A percentile compares a stretch with the other conserved stretches of the same genome.
Conservation (phyloP, 2,329 filamentous ascomycete species). For the Cercospora zeae-maydis region DNA sequence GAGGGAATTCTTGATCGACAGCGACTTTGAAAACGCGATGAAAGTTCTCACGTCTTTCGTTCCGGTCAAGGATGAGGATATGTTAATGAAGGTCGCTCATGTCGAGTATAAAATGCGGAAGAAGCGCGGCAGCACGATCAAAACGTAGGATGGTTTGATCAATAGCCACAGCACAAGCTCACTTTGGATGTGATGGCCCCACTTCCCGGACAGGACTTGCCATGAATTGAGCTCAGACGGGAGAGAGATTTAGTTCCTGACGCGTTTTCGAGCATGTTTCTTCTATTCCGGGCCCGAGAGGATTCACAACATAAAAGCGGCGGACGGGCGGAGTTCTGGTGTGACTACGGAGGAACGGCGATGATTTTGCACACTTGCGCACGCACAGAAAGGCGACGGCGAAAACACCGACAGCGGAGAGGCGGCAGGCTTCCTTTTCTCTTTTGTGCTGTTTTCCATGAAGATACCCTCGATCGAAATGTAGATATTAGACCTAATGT, state of each 20-base stretch:
- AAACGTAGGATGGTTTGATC: conserved; percentile 10
- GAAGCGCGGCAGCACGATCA: conserved; percentile 39
- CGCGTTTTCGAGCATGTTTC: background rate
- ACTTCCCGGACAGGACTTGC: background rate
- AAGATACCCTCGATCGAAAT: conserved; percentile 11
- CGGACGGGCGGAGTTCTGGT: background rate
- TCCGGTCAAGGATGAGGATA: conserved; percentile 87
- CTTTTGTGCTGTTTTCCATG: background rate
- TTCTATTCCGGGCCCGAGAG: background rate
- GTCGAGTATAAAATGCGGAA: conserved; percentile 76
- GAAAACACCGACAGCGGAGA: background rate
- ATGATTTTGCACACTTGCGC: background rate
- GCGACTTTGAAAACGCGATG: conserved; percentile 97
- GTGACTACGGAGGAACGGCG: background rate
- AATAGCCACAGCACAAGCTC: background rate
- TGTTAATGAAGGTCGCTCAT: conserved; percentile 84
- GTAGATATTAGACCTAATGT: conserved; percentile 9
- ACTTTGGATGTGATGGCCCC: background rate
- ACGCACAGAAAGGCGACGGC: background rate
- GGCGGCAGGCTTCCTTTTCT: background rate
- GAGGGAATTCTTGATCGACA: conserved; percentile 80
- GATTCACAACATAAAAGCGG: background rate
- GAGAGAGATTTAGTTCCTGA: background rate
- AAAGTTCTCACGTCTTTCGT: conserved; percentile 93
- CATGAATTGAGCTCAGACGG: background rate